phyloP scores from a whole-genome alignment of 306 rosid species.

The Clitoria ternatea region DNA sequence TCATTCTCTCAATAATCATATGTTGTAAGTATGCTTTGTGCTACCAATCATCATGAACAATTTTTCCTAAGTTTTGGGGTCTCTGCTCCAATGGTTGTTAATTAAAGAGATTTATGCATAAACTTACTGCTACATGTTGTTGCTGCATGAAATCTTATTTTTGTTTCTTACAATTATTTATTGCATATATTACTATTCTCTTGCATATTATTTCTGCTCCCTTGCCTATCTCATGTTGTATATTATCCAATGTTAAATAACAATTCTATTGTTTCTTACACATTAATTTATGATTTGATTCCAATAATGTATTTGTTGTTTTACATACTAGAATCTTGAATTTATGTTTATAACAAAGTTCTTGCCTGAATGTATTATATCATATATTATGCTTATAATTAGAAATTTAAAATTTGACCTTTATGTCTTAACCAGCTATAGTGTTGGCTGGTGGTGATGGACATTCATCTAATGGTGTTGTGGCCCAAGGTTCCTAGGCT shows the following conservation, averaged over 20 bases:
- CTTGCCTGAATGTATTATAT: neutral
- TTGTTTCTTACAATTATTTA: neutral
- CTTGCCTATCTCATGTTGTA: conserved; percentile 7
- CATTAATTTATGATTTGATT: neutral
- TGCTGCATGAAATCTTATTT: neutral
- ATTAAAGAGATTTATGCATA: neutral
- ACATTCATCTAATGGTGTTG: conserved; percentile 63
- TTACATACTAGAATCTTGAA: neutral
- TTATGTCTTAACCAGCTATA: conserved; percentile 52
- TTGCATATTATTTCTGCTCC: neutral
- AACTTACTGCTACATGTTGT: neutral
- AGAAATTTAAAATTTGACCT: conserved; percentile 20
- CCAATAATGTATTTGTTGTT: neutral
- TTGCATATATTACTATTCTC: neutral
- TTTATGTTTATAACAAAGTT: conserved; percentile 9
- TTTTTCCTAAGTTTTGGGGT: no score
- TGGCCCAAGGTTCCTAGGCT: conserved; percentile 73
- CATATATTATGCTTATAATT: conserved; percentile 7
- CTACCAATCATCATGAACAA: neutral
- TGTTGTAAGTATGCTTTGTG: neutral
- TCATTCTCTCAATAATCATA: neutral
- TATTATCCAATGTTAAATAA: neutral
- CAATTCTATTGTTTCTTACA: neutral
- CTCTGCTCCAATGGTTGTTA: neutral
- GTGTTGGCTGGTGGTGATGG: conserved; percentile 97